Evolutionary conservation across 805 yeast genomes (phyloP).

Genomic region (Cyberlindnera suaveolens): DNA sequence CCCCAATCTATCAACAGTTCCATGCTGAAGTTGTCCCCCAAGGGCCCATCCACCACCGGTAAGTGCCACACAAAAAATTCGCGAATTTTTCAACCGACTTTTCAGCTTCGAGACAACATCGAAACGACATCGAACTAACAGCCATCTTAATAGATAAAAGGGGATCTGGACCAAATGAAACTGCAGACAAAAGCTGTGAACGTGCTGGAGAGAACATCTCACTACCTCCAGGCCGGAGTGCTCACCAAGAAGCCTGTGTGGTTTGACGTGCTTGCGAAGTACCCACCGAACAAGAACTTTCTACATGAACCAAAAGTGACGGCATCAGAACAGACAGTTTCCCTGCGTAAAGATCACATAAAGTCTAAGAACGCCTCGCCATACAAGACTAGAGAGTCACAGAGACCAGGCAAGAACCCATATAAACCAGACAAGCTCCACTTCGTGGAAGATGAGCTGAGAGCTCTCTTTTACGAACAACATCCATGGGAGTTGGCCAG

Average conservation of each 20-base stretch:
- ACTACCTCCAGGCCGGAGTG: constrained; percentile 65
- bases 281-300: constrained; percentile 72
- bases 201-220: constrained; percentile 77
- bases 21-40: too few relatives aligned
- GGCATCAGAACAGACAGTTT: constrained; percentile 1
- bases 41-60: too few relatives aligned
- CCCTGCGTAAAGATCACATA: constrained; percentile 9
- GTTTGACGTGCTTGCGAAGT: constrained; percentile 77
- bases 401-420: constrained; percentile 7
- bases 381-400: constrained; percentile 28
- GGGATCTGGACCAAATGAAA: constrained; percentile 40
- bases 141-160: not conserved
- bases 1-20: too few relatives aligned
- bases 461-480: constrained; percentile 78
- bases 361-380: constrained; percentile 16
- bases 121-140: too few relatives aligned
- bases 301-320: constrained; percentile 20
- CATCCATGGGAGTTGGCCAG: constrained; percentile 98
- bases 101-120: too few relatives aligned
- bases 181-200: constrained; percentile 69
- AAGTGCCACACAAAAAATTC: too few relatives aligned
- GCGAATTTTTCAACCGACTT: too few relatives aligned
- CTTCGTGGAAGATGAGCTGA: constrained; percentile 62
- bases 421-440: constrained; percentile 19
- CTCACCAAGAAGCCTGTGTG: constrained; percentile 74